These are phyloP conservation scores for Stentor coeruleus DNA, from an alignment of 73 alveolate species.

Conservation along the genomic window DNA sequence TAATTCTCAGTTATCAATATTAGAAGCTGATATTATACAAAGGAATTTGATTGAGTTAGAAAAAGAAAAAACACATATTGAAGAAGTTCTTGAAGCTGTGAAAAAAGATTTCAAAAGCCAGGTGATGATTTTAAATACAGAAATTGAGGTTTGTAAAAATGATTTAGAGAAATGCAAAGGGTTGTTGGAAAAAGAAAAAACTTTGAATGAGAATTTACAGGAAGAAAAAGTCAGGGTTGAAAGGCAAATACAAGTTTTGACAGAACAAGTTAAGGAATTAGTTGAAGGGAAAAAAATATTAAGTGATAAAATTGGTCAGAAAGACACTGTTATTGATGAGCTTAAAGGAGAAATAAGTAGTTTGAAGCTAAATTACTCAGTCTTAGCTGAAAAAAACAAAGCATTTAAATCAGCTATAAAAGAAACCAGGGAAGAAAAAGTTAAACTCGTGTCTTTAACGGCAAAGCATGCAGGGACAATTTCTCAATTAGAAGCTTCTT, in stretches of 20 bases:
- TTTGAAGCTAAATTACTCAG: neutral
- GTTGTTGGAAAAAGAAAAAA: neutral
- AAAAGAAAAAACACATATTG: neutral
- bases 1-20: neutral
- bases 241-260: neutral
- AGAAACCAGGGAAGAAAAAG: neutral
- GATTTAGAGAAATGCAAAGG: neutral
- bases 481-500: neutral
- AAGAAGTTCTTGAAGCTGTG: neutral
- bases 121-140: neutral
- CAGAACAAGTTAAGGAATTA: too few relatives aligned
- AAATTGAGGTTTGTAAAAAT: too few relatives aligned
- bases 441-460: neutral
- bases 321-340: neutral
- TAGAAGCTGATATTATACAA: neutral
- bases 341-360: neutral
- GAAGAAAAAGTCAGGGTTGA: neutral
- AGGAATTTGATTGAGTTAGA: neutral
- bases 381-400: neutral
- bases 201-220: neutral
- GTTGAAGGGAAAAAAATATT: neutral
- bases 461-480: neutral
- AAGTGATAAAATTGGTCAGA: neutral
- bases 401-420: neutral
- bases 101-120: neutral